Evolutionary conservation across 306 rosid genomes (phyloP), one percentile per base, ranked within the genome.

Genomic region (Pterocarpus macrocarpus): DNA sequence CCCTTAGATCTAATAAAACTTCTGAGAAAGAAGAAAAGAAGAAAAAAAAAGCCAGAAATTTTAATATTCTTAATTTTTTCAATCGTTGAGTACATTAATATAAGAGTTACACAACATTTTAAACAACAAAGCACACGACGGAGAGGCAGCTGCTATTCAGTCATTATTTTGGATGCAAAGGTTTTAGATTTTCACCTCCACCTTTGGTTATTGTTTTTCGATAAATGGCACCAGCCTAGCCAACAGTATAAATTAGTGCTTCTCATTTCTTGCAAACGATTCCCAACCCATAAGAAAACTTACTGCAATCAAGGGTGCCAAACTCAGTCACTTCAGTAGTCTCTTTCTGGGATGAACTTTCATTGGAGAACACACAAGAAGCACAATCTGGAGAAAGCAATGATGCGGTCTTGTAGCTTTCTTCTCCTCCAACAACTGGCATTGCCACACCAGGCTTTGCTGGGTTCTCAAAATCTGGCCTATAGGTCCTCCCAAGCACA

Each of bases 401-500:
- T 0, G 86, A 85, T 15, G 61, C 13, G 2, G 88, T 87, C 69
- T 52, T 77, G 69, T 89, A 85, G 33, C 38, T 85, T 8, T 83
- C 90, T 61, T 83, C 90, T n/a, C 92, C 90, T 0, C 88, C 84
- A 58, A 85, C 57, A 36, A 85, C 80, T 0, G 85, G 88, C 92
- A 85, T 89, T 16, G 92, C 86, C 44, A 89, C 89, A 7, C 89
- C 88, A 1, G 76, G 71, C 82, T 87, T 89, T 8, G 85, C 89
- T 0, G 85, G 85, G 69, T 85, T 85, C 77, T 73, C 84, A 34
- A 81, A 86, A 80, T 89, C 84, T 0, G 62, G 82, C 62, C 81
- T 69, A 22, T 84, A 86, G 3, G 88, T 86, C 88, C 82, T 76
- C 0, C 87, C 90, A 35, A 89, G 86, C 35, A 89, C 86, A 13